Conservation (phyloP, 2,329 filamentous ascomycete genomes). For the Penicillium decumbens region DNA sequence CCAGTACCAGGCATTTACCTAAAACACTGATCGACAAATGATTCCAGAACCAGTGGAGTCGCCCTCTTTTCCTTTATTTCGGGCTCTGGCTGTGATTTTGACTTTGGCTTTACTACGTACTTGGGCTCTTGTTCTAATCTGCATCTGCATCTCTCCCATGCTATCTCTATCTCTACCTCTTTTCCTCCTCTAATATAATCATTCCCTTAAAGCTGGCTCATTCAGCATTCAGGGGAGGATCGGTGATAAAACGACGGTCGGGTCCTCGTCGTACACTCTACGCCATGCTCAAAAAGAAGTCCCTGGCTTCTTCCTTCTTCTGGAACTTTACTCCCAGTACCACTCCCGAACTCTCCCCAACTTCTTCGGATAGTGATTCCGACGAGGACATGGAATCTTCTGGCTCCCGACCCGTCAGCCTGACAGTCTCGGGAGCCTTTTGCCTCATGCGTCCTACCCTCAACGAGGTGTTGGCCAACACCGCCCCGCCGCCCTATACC, state of each 20-base stretch:
- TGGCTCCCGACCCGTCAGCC: conserved; percentile 43
- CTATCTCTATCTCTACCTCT: not conserved
- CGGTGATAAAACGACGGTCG: conserved; percentile 22
- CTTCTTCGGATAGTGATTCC: conserved; percentile 41
- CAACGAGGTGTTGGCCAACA: conserved; percentile 81
- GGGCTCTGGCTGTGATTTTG: not conserved
- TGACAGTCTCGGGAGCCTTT: conserved; percentile 39
- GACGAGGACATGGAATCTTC: conserved; percentile 44
- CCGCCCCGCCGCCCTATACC: conserved; percentile 81
- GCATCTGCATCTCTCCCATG: not conserved
- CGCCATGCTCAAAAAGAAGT: conserved; percentile 41
- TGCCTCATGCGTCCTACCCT: conserved; percentile 63
- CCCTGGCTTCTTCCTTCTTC: conserved; percentile 33
- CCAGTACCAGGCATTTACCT: conserved; percentile 1
- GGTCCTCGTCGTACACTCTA: conserved; percentile 26
- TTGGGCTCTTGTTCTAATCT: not conserved
- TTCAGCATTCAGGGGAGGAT: conserved; percentile 18
- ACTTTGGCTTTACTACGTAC: not conserved
- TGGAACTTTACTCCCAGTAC: conserved; percentile 41
- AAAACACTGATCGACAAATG: conserved; percentile 19
- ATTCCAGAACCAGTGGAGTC: conserved; percentile 18
- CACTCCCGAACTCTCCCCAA: conserved; percentile 45
- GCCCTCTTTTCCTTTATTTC: conserved; percentile 9
- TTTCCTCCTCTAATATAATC: conserved; percentile 11
- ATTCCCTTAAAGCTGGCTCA: conserved; percentile 17